Evolutionary conservation across 1,284 basidiomycete species (phyloP).

Genomic region (Tilletia indica): DNA sequence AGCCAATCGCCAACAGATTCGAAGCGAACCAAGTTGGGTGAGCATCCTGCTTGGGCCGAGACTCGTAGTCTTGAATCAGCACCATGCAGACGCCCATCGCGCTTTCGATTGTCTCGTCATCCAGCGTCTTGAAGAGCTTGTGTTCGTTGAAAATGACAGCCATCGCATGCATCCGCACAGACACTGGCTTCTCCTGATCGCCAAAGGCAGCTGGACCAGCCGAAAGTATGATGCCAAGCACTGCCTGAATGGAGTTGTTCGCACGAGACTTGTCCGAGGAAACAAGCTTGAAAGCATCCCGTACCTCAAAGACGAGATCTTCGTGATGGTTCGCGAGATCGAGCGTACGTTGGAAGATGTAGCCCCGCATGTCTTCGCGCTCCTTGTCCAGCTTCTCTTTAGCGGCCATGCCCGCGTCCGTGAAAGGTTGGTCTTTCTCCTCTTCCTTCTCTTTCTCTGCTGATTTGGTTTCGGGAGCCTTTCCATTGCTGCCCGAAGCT

Average conservation of each 20-base stretch:
- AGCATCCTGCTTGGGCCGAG: slow-evolving; percentile 9
- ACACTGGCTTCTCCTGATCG: slow-evolving; percentile 57
- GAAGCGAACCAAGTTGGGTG: slow-evolving; percentile 29
- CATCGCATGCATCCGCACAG: slow-evolving; percentile 78
- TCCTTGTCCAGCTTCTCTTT: slow-evolving; percentile 61
- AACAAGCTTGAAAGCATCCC: slow-evolving; percentile 40
- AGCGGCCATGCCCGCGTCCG: not conserved
- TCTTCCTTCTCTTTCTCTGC: slow-evolving; percentile 20
- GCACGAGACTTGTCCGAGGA: slow-evolving; percentile 21
- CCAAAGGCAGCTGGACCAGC: slow-evolving; percentile 27
- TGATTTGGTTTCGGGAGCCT: slow-evolving; percentile 6
- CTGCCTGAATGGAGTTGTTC: slow-evolving; percentile 12
- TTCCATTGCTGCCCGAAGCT: slow-evolving; percentile 21
- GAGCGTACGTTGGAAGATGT: slow-evolving; percentile 57
- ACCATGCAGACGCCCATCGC: slow-evolving; percentile 54
- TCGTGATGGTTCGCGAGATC: slow-evolving; percentile 80
- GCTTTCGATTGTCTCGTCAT: slow-evolving; percentile 66
- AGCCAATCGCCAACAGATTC: slow-evolving; percentile 54
- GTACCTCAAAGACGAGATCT: slow-evolving; percentile 81
- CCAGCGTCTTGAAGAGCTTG: slow-evolving; percentile 65
- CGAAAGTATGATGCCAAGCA: slow-evolving; percentile 32
- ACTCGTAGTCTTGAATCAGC: slow-evolving; percentile 20
- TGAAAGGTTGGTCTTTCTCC: slow-evolving; percentile 22
- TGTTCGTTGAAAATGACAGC: slow-evolving; percentile 76
- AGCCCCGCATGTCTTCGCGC: slow-evolving; percentile 64